These are phyloP conservation scores for Leccinum sublutescens DNA, from an alignment of 768 basidiomycete genomes.

Conservation along the genomic window DNA sequence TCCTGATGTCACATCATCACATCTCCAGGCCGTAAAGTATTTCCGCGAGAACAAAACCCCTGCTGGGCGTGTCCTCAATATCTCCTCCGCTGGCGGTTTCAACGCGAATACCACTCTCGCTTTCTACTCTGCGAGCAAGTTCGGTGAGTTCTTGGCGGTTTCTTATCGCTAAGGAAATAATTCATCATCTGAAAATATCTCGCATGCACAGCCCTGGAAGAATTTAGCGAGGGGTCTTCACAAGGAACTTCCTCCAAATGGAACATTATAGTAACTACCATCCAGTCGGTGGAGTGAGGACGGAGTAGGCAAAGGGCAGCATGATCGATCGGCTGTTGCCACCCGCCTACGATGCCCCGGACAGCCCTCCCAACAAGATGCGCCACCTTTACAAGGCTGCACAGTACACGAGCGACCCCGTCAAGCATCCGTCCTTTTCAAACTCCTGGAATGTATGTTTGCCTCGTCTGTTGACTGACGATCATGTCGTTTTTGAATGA, in stretches of 20 bases:
- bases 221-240: constrained; percentile 23
- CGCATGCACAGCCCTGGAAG: constrained; percentile 24
- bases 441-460: not conserved
- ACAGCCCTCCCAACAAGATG: constrained; percentile 16
- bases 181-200: not conserved
- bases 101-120: constrained; percentile 14
- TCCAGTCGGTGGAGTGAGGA: constrained; percentile 21
- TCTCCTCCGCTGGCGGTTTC: constrained; percentile 23
- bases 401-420: not conserved
- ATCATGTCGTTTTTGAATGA: constrained; percentile 1
- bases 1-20: not conserved
- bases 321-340: constrained; percentile 17
- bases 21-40: constrained; percentile 23
- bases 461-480: not conserved
- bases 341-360: constrained; percentile 14
- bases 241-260: constrained; percentile 25
- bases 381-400: constrained; percentile 5
- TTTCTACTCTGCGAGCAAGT: constrained; percentile 23
- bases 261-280: constrained; percentile 25
- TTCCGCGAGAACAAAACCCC: constrained; percentile 30
- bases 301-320: constrained; percentile 20
- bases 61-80: constrained; percentile 21
- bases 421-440: constrained; percentile 8
- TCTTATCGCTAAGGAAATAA: too few species aligned
- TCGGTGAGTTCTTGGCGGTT: constrained; percentile 8